phyloP scores from a whole-genome alignment of 306 rosid species.

The Argentina anserina region DNA sequence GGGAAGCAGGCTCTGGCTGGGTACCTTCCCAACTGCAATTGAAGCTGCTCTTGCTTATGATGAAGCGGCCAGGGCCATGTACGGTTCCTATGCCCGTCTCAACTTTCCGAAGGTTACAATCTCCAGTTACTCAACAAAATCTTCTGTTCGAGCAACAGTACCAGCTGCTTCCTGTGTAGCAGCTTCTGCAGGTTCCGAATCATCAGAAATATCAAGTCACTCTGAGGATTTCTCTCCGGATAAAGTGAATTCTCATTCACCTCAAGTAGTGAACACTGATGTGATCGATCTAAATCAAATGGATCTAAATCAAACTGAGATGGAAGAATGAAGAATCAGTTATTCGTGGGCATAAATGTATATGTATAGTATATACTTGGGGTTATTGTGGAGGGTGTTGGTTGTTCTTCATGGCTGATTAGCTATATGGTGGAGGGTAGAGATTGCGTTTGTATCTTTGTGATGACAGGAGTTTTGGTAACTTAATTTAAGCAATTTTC shows the following conservation, averaged over 20 bases:
- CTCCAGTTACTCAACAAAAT: too few relatives aligned
- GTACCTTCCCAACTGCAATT: slow-evolving; percentile 72
- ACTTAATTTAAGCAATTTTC: slow-evolving; percentile 22
- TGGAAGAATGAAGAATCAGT: slow-evolving; percentile 32
- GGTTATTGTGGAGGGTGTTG: slow-evolving; percentile 20
- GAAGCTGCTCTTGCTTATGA: slow-evolving; percentile 85
- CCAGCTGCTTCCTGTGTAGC: slow-evolving; percentile 24
- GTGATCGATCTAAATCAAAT: not conserved
- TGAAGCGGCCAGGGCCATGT: slow-evolving; percentile 84
- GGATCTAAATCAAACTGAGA: slow-evolving; percentile 11
- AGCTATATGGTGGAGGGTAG: slow-evolving; percentile 21
- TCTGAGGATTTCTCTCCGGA: slow-evolving; percentile 33
- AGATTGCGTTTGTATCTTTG: slow-evolving; percentile 17
- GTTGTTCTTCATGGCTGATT: slow-evolving; percentile 20
- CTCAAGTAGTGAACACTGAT: slow-evolving; percentile 19
- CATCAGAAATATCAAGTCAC: slow-evolving; percentile 33
- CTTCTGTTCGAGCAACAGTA: slow-evolving; percentile 21
- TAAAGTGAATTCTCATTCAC: slow-evolving; percentile 31
- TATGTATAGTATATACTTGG: slow-evolving; percentile 23
- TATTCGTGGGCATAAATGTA: slow-evolving; percentile 28
- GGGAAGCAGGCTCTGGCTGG: slow-evolving; percentile 81
- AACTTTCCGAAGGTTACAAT: slow-evolving; percentile 67
- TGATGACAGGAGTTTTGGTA: not conserved
- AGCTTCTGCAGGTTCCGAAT: slow-evolving; percentile 35
- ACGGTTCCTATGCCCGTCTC: slow-evolving; percentile 66